Conservation (phyloP, 768 basidiomycete species). For the Calocera viscosa region DNA sequence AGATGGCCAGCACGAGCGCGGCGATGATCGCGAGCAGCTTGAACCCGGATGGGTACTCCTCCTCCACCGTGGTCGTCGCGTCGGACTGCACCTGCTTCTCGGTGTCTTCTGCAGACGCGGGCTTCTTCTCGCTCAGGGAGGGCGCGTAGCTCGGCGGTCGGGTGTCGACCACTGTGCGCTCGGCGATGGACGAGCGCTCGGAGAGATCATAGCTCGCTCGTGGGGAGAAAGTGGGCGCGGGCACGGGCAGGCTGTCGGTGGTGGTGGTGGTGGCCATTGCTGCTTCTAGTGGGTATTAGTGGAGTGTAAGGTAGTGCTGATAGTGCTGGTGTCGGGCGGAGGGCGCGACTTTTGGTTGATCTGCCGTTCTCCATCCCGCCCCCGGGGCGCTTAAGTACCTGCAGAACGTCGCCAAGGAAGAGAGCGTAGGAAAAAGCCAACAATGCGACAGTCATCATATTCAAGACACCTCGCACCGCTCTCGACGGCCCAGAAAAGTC, state of each 20-base stretch:
- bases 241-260: not conserved
- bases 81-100: not conserved
- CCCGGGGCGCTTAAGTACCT: too few species aligned
- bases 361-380: not conserved
- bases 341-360: not conserved
- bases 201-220: not conserved
- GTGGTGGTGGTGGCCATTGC: not conserved
- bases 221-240: not conserved
- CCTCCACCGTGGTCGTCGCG: not conserved
- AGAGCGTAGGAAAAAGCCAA: too few species aligned
- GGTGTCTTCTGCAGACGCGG: not conserved
- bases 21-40: not conserved
- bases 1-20: not conserved
- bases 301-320: not conserved
- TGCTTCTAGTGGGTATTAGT: not conserved
- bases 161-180: not conserved
- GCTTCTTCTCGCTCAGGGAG: not conserved
- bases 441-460: too few species aligned
- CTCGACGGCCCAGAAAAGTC: too few species aligned
- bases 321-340: not conserved
- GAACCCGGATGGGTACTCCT: not conserved
- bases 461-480: too few species aligned
- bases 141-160: not conserved
- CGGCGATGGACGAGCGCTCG: not conserved
- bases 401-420: too few species aligned